phyloP scores from a whole-genome alignment of 768 basidiomycete species.

The Cystobasidium tubakii region DNA sequence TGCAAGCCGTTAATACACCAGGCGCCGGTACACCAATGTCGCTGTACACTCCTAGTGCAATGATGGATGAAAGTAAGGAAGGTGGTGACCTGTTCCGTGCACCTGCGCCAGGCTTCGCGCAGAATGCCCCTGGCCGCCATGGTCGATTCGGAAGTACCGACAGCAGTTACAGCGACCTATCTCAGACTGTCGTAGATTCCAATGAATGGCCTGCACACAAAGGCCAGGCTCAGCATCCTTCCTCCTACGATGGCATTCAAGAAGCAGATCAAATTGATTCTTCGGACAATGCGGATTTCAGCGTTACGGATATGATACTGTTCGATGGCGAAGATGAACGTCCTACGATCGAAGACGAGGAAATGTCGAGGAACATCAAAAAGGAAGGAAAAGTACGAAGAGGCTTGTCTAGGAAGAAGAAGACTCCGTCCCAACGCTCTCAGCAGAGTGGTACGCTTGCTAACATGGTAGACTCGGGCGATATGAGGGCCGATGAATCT shows the following conservation, averaged over 20 bases:
- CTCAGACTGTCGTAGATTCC: constrained; percentile 25
- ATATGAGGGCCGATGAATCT: constrained; percentile 12
- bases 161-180: constrained; percentile 24
- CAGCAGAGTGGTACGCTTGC: not conserved
- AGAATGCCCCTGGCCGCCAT: not conserved
- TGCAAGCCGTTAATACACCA: constrained; percentile 4
- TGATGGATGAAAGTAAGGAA: not conserved
- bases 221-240: not conserved
- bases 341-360: constrained; percentile 57
- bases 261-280: constrained; percentile 12
- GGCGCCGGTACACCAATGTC: not conserved
- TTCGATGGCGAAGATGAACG: constrained; percentile 70
- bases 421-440: not conserved
- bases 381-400: constrained; percentile 63
- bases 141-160: not conserved
- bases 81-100: constrained; percentile 24
- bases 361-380: constrained; percentile 56
- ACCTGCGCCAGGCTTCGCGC: constrained; percentile 34
- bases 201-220: not conserved
- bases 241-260: constrained; percentile 10
- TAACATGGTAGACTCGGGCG: not conserved
- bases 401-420: constrained; percentile 51
- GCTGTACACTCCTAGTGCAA: not conserved
- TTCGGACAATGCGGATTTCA: constrained; percentile 39
- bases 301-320: constrained; percentile 64